A percentile compares a stretch with the other conserved stretches of the same genome.
Conservation (phyloP, 1,284 basidiomycete genomes). For the Xerocomus amazonicus region DNA sequence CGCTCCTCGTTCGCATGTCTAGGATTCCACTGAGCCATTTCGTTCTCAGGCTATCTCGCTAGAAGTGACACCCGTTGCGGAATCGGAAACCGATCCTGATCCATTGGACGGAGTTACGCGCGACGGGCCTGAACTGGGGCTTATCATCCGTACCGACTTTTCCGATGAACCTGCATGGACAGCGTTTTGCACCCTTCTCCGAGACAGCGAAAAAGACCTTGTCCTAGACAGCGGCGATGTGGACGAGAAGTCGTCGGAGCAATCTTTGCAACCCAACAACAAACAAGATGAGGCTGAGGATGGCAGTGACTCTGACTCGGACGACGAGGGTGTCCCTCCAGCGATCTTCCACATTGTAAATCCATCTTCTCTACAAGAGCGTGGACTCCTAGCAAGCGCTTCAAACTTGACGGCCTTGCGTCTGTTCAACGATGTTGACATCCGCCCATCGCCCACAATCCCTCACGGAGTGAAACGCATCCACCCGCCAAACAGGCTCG, state of each 20-base stretch:
- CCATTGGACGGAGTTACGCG: slow-evolving; percentile 37
- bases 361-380: slow-evolving; percentile 40
- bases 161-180: slow-evolving; percentile 63
- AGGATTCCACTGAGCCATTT: slow-evolving; percentile 1
- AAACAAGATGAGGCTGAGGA: slow-evolving; percentile 18
- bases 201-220: slow-evolving; percentile 51
- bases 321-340: slow-evolving; percentile 35
- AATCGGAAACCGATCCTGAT: slow-evolving; percentile 45
- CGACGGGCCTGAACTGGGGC: slow-evolving; percentile 41
- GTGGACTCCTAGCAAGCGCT: slow-evolving; percentile 42
- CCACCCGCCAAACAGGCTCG: slow-evolving; percentile 51
- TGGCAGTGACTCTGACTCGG: slow-evolving; percentile 31
- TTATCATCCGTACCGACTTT: slow-evolving; percentile 68
- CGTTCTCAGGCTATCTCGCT: slow-evolving; percentile 13
- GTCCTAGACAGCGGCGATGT: slow-evolving; percentile 22
- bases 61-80: slow-evolving; percentile 33
- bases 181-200: slow-evolving; percentile 47
- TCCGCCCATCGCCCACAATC: slow-evolving; percentile 48
- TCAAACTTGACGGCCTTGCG: slow-evolving; percentile 65
- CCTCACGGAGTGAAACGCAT: slow-evolving; percentile 44
- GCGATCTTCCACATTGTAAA: slow-evolving; percentile 53
- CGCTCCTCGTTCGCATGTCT: neutral
- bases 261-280: neutral
- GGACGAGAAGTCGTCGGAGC: slow-evolving; percentile 19
- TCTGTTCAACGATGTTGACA: slow-evolving; percentile 65